Conservation (phyloP, 2,329 filamentous ascomycete genomes). For the Sphaerulina vaccinii region DNA sequence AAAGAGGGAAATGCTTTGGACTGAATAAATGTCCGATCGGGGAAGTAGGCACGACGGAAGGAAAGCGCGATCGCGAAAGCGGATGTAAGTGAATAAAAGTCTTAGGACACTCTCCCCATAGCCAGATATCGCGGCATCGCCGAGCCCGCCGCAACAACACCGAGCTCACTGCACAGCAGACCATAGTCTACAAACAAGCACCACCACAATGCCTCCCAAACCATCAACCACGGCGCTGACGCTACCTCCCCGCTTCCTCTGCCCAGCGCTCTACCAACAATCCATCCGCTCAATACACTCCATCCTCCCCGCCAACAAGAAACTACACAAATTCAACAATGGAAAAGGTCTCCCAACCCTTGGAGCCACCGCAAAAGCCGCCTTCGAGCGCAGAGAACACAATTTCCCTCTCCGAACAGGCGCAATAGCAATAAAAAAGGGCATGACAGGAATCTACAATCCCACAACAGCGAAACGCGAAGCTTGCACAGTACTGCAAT, state of each 20-base stretch:
- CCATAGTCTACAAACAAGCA: too few species aligned
- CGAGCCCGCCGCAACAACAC: too few species aligned
- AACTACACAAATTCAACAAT: conserved; percentile 55
- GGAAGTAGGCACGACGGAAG: too few species aligned
- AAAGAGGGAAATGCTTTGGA: not conserved
- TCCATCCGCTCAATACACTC: conserved; percentile 54
- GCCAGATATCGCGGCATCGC: too few species aligned
- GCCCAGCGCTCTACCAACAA: conserved; percentile 34
- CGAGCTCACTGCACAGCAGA: too few species aligned
- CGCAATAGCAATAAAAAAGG: conserved; percentile 83
- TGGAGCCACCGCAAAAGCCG: conserved; percentile 56
- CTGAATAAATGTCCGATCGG: not conserved
- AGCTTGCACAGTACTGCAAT: conserved; percentile 87
- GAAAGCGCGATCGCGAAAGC: too few species aligned
- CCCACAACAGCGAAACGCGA: conserved; percentile 70
- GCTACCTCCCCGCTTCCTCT: conserved; percentile 36
- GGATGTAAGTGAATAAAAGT: too few species aligned
- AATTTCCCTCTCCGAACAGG: conserved; percentile 70
- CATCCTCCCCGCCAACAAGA: conserved; percentile 50
- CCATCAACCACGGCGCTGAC: conserved; percentile 26
- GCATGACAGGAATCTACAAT: conserved; percentile 91
- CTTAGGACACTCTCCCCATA: too few species aligned
- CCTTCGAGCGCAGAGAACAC: conserved; percentile 57
- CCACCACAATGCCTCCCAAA: conserved; percentile 32
- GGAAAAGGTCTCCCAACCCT: conserved; percentile 52